Evolutionary conservation across 441 rosid species (phyloP).

Genomic region (Syzygium malaccense): DNA sequence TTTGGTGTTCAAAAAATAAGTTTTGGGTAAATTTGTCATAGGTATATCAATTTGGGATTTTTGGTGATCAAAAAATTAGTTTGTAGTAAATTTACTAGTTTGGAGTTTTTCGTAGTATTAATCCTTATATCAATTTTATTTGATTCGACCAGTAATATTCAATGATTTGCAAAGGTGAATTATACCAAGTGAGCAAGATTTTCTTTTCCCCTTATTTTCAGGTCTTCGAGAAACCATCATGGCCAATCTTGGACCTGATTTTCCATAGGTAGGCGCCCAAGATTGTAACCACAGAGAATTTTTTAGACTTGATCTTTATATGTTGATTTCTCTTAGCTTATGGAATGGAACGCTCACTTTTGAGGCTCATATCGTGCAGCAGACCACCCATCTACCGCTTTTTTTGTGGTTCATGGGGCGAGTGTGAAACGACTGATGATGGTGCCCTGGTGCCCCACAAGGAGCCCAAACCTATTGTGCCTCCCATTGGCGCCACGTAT

Average conservation of each 20-base stretch:
- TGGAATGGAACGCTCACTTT: background rate
- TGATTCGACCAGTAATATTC: fast-evolving
- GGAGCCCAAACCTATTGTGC: background rate
- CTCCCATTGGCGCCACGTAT: background rate
- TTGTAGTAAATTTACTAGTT: no score
- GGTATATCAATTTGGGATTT: fast-evolving
- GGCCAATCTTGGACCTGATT: background rate
- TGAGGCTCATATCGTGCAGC: background rate
- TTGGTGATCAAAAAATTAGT: no score
- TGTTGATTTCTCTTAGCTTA: background rate
- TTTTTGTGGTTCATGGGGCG: background rate
- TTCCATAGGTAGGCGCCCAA: background rate
- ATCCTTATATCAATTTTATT: fast-evolving
- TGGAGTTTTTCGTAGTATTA: no score
- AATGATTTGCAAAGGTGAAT: background rate
- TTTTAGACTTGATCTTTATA: background rate
- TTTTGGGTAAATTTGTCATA: no score
- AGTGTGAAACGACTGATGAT: background rate
- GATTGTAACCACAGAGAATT: background rate
- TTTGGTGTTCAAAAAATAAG: no score
- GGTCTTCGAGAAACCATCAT: fast-evolving
- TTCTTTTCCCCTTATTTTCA: background rate
- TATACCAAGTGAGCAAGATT: background rate
- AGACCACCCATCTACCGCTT: background rate
- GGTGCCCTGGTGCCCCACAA: background rate